Percentiles rank a stretch among this genome's conserved stretches.
phyloP scores from a whole-genome alignment of 192 early-diverging fungal genomes.

The Helicostylum pulchrum region DNA sequence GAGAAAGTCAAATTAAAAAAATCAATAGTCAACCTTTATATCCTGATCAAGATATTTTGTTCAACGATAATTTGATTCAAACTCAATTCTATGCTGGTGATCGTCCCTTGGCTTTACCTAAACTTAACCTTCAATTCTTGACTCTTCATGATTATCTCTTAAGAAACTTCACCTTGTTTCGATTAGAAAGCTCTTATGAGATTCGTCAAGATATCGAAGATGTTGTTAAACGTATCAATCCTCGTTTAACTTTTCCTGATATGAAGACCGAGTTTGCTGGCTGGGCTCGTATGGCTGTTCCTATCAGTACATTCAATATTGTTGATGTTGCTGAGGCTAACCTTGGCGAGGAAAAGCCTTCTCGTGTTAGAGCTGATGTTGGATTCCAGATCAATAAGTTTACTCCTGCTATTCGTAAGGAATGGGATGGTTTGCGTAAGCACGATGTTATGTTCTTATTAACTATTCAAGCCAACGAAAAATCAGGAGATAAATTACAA shows the following conservation, averaged over 20 bases:
- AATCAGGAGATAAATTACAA: conserved; percentile 38
- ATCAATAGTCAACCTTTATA: conserved; percentile 72
- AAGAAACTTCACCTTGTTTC: conserved; percentile 81
- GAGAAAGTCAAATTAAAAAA: conserved; percentile 63
- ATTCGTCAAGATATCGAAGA: conserved; percentile 90
- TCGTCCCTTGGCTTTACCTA: conserved; percentile 71
- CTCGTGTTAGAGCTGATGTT: conserved; percentile 80
- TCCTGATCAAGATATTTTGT: conserved; percentile 73
- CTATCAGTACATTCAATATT: conserved; percentile 64
- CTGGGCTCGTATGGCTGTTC: conserved; percentile 90
- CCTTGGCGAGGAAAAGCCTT: conserved; percentile 66
- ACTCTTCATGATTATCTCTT: conserved; percentile 88
- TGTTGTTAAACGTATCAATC: conserved; percentile 77
- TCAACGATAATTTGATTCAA: conserved; percentile 67
- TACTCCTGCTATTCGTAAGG: conserved; percentile 66
- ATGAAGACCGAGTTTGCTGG: conserved; percentile 77
- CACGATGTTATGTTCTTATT: conserved; percentile 90
- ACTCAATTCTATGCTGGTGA: conserved; percentile 60
- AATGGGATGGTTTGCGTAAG: conserved; percentile 87
- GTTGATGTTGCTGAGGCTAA: conserved; percentile 71
- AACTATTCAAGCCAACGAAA: conserved; percentile 56
- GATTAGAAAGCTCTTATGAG: conserved; percentile 77
- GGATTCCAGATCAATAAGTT: conserved; percentile 53
- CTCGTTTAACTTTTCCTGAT: conserved; percentile 50
- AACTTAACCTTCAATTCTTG: conserved; percentile 92